A percentile compares a stretch with the other conserved stretches of the same genome.
phyloP scores from a whole-genome alignment of 2,329 filamentous ascomycete species.

The Zasmidium angulare region DNA sequence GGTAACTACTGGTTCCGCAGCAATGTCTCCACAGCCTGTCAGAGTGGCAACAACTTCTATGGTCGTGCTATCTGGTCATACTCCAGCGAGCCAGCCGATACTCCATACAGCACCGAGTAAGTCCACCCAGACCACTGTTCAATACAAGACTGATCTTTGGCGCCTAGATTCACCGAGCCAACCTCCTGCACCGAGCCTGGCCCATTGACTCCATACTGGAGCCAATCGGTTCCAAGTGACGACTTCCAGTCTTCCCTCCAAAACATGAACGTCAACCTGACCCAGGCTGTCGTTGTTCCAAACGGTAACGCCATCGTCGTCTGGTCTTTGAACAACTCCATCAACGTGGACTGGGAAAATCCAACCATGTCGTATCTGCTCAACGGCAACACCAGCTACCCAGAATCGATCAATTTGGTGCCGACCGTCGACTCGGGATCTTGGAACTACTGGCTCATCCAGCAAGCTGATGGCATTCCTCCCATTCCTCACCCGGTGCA shows the following conservation, averaged over 20 bases:
- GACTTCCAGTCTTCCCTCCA: conserved; percentile 34
- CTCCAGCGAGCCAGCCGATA: conserved; percentile 20
- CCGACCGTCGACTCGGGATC: conserved; percentile 37
- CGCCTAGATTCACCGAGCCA: conserved; percentile 33
- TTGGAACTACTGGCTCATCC: conserved; percentile 37
- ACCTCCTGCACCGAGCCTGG: conserved; percentile 33
- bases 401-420: conserved; percentile 41
- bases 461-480: conserved; percentile 24
- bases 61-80: conserved; percentile 38
- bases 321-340: conserved; percentile 39
- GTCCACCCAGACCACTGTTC: conserved; percentile 10
- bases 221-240: conserved; percentile 36
- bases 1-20: conserved; percentile 37
- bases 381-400: conserved; percentile 42
- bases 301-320: conserved; percentile 40
- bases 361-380: conserved; percentile 48
- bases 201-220: conserved; percentile 34
- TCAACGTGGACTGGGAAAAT: conserved; percentile 44
- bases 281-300: conserved; percentile 24
- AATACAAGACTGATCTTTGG: too few species aligned
- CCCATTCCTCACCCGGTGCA: conserved; percentile 21
- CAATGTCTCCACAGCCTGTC: conserved; percentile 8
- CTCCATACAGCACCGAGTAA: conserved; percentile 23
- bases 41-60: conserved; percentile 16
- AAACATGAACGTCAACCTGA: conserved; percentile 36